Percentiles rank a stretch among this genome's conserved stretches.
These are phyloP conservation scores for Serendipita sp. DNA, from an alignment of 768 basidiomycete genomes.

Conservation along the genomic window DNA sequence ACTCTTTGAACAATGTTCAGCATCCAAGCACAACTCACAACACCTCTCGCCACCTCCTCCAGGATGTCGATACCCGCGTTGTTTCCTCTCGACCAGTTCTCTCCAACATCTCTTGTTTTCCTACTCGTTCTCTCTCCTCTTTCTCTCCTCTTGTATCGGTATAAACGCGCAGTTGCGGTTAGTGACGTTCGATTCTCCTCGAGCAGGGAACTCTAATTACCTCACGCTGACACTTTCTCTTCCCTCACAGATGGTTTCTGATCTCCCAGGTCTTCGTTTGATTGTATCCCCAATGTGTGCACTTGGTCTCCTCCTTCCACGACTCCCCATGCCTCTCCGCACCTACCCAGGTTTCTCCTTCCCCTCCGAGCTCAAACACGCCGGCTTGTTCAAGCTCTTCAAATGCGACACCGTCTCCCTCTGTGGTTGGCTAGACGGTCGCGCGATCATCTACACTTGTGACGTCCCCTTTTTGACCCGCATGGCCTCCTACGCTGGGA, in stretches of 20 bases:
- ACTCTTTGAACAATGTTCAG: too few species aligned
- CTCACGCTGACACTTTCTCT: too few species aligned
- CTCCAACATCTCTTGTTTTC: background rate
- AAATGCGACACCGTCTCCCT: conserved; percentile 4
- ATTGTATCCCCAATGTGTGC: conserved; percentile 6
- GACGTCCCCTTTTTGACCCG: conserved; percentile 6
- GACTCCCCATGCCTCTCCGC: background rate
- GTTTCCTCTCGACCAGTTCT: background rate
- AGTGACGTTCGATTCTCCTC: background rate
- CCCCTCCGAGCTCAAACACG: conserved; percentile 1
- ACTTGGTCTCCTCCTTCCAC: background rate
- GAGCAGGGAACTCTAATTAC: too few species aligned
- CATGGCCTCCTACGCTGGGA: background rate
- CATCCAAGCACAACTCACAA: too few species aligned
- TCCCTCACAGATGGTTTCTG: background rate
- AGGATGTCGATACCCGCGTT: background rate
- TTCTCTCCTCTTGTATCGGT: background rate
- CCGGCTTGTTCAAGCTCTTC: conserved; percentile 1
- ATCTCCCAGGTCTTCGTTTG: conserved; percentile 3
- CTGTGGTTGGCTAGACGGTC: conserved; percentile 2
- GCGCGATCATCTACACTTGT: conserved; percentile 3
- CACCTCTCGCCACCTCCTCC: too few species aligned
- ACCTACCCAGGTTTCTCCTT: conserved; percentile 6
- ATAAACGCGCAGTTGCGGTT: conserved; percentile 1
- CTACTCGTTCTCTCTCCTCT: background rate